Base-by-base conservation (phyloP, 1,284 basidiomycete species). In the Somion occarium region DNA sequence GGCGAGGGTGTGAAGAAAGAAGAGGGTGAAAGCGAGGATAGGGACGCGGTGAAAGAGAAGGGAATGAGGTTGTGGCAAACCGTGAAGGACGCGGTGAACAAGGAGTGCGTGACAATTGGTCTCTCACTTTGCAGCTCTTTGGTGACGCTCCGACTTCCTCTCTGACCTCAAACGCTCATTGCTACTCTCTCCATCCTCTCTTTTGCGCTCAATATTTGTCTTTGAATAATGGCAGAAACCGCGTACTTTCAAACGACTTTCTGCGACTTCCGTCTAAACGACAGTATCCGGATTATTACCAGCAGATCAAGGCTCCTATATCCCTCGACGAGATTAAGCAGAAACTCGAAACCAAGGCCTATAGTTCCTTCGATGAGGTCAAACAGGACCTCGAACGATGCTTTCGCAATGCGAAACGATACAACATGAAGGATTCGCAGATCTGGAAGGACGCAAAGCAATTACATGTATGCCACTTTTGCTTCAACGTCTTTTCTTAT, bases 211-310 rank as follows among this genome's bases (percentile, higher is more conserved):
- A 44, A 46, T 48, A 56, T 42, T 18, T 47, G 34, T 22, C 26
- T 25, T 34, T 12, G 5, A 34, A 13, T 22, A 45, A 48, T 3
- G 22, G 23, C 60, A 88, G 85, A 54, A 87, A 84, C 52, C 78
- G 85, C 52, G 69, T 74, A 45, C 75, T 93, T 48, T 79, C 88
- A 15, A 65, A 74, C 50, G 83, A 85, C 60, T 98, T 97, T 69
- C 68, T 89, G 62, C 78, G 79, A 53, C 79, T 91, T 57, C 93
- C 93, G 5, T 80, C 85, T 50, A 85, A 84, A 65, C 78, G 81
- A 51, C 74, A 79, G 54, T 93, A 95, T 67, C 85, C 93, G n/a
- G 93, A 96, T 73, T 98, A 98, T 71, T 97, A 93, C 66, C 74
- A 82, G 44, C 73, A 83, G 52, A 90, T 90, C 63, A 77, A 75